Base-by-base conservation (phyloP, 106 monocot species). In the Dendrobium chrysotoxum region DNA sequence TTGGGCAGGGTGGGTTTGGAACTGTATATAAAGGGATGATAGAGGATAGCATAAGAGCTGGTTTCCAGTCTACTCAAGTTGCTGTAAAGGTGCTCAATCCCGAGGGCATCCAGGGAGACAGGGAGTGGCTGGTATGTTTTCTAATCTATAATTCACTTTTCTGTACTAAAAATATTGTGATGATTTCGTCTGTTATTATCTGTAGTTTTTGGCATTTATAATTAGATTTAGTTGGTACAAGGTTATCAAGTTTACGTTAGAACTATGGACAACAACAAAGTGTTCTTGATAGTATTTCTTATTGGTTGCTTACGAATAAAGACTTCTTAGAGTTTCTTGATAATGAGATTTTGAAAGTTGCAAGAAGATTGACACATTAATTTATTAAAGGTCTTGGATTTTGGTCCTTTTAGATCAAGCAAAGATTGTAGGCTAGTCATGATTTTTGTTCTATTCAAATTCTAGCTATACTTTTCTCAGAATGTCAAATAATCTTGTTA, bases 1-100 rank as follows among this genome's bases (percentile, higher is more conserved):
- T 92, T 25, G 92, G 92, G 1, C 83, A 87, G 80, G 92, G 92
- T 75, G 92, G 92, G 9, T 92, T 92, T 77, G 89, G 92, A 61
- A 61, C 84, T 78, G 92, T 92, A 7, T 92, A 86, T 71, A 89
- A 86, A 80, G 92, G 92, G 31, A 86, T 84, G 35, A 85, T 92
- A 31, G 84, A 92, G 47, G 84, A 89, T 58, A 82, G 75, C 38
- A 57, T 87, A 61, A 85, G 89, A 80, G 77, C 81, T 18, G 89
- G 85, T 42, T 87, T 92, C 35, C 66, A 80, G 68, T 79, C 76
- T 23, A 89, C 80, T n/a, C 72, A 77, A 58, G 92, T 92, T 82
- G 92, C 92, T 13, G 89, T 92, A 13, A 92, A 92, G 81, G 86
- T 82, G 78, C 89, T 92, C 16, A 87, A 89, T 79, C 89, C 66